Conservation (phyloP, 768 basidiomycete genomes). For the Macrolepiota fuliginosa region DNA sequence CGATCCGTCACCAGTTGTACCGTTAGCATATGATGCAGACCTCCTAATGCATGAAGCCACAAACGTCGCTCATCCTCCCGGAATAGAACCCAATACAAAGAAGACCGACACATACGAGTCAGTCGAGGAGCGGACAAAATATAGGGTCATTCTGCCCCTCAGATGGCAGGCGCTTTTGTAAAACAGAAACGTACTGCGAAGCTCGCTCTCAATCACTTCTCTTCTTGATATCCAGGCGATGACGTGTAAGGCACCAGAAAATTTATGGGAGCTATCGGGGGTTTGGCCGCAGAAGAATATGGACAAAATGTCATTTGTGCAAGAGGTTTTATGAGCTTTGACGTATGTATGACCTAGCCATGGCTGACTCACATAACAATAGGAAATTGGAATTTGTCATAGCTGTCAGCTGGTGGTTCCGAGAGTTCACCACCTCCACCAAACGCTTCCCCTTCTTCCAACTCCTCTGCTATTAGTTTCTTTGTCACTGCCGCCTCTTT, state of each 20-base stretch:
- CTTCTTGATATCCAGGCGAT: conserved; percentile 72
- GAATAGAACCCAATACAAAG: conserved; percentile 59
- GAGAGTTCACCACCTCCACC: conserved; percentile 77
- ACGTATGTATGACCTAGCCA: conserved; percentile 40
- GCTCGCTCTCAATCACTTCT: conserved; percentile 84
- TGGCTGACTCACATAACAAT: conserved; percentile 13
- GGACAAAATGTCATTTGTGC: conserved; percentile 65
- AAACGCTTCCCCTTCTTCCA: conserved; percentile 87
- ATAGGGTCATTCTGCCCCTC: conserved; percentile 90
- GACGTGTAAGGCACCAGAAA: conserved; percentile 46
- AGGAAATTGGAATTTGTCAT: conserved; percentile 17
- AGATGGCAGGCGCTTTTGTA: conserved; percentile 85
- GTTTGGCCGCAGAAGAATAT: conserved; percentile 53
- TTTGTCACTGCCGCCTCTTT: conserved; percentile 41
- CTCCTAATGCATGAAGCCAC: conserved; percentile 88
- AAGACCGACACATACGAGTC: conserved; percentile 55
- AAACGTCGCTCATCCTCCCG: conserved; percentile 78
- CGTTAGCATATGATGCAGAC: conserved; percentile 63
- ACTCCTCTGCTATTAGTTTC: conserved; percentile 57
- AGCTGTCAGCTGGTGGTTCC: conserved; percentile 63
- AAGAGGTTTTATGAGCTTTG: conserved; percentile 71
- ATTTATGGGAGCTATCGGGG: conserved; percentile 63
- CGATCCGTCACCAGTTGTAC: conserved; percentile 67
- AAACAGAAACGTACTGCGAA: conserved; percentile 55
- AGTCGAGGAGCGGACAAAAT: conserved; percentile 62